phyloP scores from a whole-genome alignment of 345 rosid genomes.

The Trapa bicornis region DNA sequence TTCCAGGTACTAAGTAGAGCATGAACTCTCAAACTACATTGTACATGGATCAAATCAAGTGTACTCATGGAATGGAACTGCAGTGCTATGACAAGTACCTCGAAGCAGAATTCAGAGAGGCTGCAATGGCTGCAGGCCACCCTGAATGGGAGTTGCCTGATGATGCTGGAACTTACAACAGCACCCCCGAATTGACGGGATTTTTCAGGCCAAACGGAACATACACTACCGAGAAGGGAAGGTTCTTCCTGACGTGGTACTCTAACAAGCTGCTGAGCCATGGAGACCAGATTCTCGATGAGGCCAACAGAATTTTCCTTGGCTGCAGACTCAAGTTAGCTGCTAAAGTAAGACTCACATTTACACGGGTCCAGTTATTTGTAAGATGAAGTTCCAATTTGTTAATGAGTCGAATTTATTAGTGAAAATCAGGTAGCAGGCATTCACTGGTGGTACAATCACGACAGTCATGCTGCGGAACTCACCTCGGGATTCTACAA shows the following conservation, averaged over 20 bases:
- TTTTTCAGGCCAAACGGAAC: constrained; percentile 54
- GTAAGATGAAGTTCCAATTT: no score
- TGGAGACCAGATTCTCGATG: constrained; percentile 68
- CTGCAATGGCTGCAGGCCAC: constrained; percentile 49
- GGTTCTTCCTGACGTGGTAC: constrained; percentile 57
- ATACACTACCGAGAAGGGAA: constrained; percentile 46
- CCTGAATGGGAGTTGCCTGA: constrained; percentile 72
- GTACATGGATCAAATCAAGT: no score
- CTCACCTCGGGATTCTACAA: constrained; percentile 78
- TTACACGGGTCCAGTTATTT: not conserved
- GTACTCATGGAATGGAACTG: not conserved
- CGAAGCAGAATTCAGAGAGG: constrained; percentile 50
- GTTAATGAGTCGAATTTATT: not conserved
- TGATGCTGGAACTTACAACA: constrained; percentile 59
- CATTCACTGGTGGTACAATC: constrained; percentile 81
- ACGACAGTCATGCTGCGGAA: constrained; percentile 69
- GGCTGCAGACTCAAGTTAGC: constrained; percentile 77
- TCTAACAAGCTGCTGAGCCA: constrained; percentile 55
- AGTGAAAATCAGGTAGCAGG: constrained; percentile 51
- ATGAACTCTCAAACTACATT: not conserved
- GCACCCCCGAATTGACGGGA: constrained; percentile 42
- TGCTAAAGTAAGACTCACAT: constrained; percentile 36
- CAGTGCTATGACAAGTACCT: constrained; percentile 71
- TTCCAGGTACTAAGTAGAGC: constrained; percentile 38
- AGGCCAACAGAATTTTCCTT: constrained; percentile 56